These are phyloP conservation scores for Aaosphaeria pasadenensis DNA, from an alignment of 2,329 filamentous ascomycete species.

Conservation along the genomic window DNA sequence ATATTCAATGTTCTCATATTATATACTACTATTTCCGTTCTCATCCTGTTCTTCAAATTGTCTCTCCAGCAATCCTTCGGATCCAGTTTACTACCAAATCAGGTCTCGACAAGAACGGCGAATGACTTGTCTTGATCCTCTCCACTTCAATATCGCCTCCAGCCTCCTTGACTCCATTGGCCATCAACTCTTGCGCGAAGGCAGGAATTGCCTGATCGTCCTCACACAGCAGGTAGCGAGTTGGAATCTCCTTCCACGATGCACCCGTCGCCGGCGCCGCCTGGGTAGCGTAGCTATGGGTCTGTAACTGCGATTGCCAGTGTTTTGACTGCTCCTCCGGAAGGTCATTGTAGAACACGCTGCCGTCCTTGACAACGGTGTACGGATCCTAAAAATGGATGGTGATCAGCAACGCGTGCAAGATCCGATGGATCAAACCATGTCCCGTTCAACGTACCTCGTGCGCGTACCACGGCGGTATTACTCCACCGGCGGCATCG, in stretches of 20 bases:
- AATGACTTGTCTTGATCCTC: conserved; percentile 36
- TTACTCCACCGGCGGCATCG: conserved; percentile 21
- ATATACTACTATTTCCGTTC: conserved; percentile 2
- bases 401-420: too few relatives aligned
- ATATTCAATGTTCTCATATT: too few relatives aligned
- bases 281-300: conserved; percentile 26
- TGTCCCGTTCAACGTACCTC: conserved; percentile 9
- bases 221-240: conserved; percentile 36
- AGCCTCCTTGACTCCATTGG: conserved; percentile 17
- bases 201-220: conserved; percentile 33
- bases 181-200: conserved; percentile 30
- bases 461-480: conserved; percentile 26
- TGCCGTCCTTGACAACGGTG: conserved; percentile 3
- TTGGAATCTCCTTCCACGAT: conserved; percentile 35
- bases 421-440: too few relatives aligned
- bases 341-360: conserved; percentile 25
- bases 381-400: conserved; percentile 1
- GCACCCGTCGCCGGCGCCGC: conserved; percentile 20
- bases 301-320: conserved; percentile 12
- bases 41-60: conserved; percentile 22
- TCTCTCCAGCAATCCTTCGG: conserved; percentile 8
- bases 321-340: conserved; percentile 12
- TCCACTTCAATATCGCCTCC: conserved; percentile 29
- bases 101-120: conserved; percentile 41
- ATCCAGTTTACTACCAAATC: conserved; percentile 33